These are phyloP conservation scores for Boeremia exigua DNA, from an alignment of 2,329 filamentous ascomycete species.

Conservation along the genomic window DNA sequence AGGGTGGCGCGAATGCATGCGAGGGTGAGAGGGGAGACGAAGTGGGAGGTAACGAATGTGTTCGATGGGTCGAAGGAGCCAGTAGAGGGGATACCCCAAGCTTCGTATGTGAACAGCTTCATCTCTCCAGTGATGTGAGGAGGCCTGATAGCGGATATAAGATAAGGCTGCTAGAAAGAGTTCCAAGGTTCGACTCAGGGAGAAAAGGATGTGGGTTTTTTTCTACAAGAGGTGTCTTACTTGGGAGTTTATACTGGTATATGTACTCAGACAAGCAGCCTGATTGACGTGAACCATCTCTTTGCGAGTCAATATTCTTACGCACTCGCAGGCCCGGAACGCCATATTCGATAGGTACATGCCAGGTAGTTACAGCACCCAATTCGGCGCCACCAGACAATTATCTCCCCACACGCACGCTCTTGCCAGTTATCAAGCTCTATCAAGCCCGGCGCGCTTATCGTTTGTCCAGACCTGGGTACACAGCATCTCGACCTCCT, in stretches of 20 bases:
- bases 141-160: neutral
- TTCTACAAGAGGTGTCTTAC: neutral
- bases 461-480: neutral
- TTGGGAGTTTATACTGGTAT: neutral
- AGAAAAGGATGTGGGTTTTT: neutral
- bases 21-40: slow-evolving; percentile 68
- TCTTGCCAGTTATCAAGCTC: neutral
- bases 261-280: slow-evolving; percentile 3
- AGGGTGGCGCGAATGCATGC: slow-evolving; percentile 60
- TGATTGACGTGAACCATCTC: neutral
- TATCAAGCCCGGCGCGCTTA: neutral
- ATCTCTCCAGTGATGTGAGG: slow-evolving; percentile 4
- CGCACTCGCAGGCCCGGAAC: neutral
- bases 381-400: slow-evolving; percentile 6
- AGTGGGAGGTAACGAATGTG: slow-evolving; percentile 80
- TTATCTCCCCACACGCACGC: neutral
- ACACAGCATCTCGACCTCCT: slow-evolving; percentile 4
- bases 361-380: too few species aligned
- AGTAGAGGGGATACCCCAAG: slow-evolving; percentile 26
- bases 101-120: slow-evolving; percentile 25
- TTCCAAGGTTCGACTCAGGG: neutral
- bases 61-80: slow-evolving; percentile 55
- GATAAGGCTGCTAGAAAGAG: neutral
- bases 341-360: neutral
- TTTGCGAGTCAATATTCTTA: neutral